Evolutionary conservation across 2,329 filamentous ascomycete species (phyloP).

Genomic region (Epicoccum nigrum): DNA sequence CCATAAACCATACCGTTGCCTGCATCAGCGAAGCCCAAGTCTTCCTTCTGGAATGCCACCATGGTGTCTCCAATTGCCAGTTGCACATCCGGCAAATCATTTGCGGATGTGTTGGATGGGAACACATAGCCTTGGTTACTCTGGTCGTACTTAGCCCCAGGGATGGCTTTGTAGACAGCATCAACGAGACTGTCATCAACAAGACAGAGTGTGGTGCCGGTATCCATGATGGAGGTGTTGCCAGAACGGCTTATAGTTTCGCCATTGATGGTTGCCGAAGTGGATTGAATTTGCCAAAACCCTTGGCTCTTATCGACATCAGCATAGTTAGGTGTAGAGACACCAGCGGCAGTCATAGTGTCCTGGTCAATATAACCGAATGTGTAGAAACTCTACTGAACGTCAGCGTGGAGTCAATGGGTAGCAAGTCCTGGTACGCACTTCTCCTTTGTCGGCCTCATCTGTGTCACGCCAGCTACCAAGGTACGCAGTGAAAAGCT

Average conservation of each 20-base stretch:
- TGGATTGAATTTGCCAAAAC: slow-evolving; percentile 66
- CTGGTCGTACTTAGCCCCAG: slow-evolving; percentile 56
- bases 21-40: slow-evolving; percentile 32
- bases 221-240: slow-evolving; percentile 64
- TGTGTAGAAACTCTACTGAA: slow-evolving; percentile 40
- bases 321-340: slow-evolving; percentile 60
- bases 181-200: slow-evolving; percentile 60
- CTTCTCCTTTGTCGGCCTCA: slow-evolving; percentile 51
- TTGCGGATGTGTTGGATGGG: slow-evolving; percentile 47
- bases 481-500: slow-evolving; percentile 68
- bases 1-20: slow-evolving; percentile 31
- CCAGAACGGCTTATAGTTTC: slow-evolving; percentile 35
- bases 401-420: background rate
- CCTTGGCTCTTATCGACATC: slow-evolving; percentile 62
- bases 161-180: slow-evolving; percentile 65
- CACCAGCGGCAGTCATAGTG: slow-evolving; percentile 54
- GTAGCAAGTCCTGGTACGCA: background rate
- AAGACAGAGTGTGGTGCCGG: slow-evolving; percentile 70
- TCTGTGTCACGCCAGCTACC: slow-evolving; percentile 60
- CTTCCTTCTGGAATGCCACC: slow-evolving; percentile 32
- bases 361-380: slow-evolving; percentile 63
- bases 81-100: slow-evolving; percentile 23
- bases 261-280: slow-evolving; percentile 57
- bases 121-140: slow-evolving; percentile 61
- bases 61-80: slow-evolving; percentile 28